Evolutionary conservation across 1,284 basidiomycete genomes (phyloP).

Genomic region (Leccinum griseonigrum): DNA sequence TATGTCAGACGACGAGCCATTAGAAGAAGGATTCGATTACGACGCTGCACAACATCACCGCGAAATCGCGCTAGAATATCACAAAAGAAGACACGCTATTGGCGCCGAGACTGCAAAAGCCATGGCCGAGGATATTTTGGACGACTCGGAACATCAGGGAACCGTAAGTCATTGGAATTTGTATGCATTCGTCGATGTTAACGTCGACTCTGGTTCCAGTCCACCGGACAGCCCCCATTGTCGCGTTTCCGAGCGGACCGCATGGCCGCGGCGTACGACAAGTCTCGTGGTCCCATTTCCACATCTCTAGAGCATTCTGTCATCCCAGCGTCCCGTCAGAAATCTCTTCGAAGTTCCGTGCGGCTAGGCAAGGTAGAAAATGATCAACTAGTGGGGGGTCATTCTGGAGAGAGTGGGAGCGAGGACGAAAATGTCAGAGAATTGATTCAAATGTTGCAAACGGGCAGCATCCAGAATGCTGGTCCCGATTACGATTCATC

Average conservation of each 20-base stretch:
- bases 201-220: constrained; percentile 13
- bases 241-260: constrained; percentile 64
- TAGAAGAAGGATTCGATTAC: constrained; percentile 52
- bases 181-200: neutral
- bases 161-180: constrained; percentile 37
- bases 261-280: constrained; percentile 45
- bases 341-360: constrained; percentile 53
- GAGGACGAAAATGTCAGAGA: constrained; percentile 54
- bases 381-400: constrained; percentile 52
- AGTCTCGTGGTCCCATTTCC: constrained; percentile 33
- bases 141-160: constrained; percentile 42
- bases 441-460: constrained; percentile 53
- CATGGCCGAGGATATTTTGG: constrained; percentile 47
- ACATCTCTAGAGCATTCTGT: constrained; percentile 46
- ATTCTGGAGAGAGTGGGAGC: constrained; percentile 53
- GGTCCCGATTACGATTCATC: constrained; percentile 40
- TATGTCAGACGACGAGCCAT: constrained; percentile 28
- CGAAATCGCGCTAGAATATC: constrained; percentile 71
- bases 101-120: constrained; percentile 50
- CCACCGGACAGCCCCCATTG: constrained; percentile 42
- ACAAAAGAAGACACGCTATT: constrained; percentile 55
- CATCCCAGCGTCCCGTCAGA: constrained; percentile 50
- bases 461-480: constrained; percentile 57
- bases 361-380: constrained; percentile 61
- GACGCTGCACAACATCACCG: constrained; percentile 66